These are phyloP conservation scores for Plasmodium billcollinsi DNA, from an alignment of 169 alveolate species.

Conservation along the genomic window DNA sequence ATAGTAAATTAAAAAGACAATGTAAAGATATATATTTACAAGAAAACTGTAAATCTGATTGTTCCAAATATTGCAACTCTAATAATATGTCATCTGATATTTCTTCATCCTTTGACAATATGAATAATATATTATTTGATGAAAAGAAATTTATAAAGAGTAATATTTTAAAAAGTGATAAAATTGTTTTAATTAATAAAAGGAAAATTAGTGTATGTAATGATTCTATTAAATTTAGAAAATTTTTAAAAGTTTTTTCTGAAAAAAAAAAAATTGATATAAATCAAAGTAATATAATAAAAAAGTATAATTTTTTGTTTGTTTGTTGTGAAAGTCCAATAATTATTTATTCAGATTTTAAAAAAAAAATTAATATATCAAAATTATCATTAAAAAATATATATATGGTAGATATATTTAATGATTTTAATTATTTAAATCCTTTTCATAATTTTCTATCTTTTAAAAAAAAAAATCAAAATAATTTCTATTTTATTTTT, in stretches of 20 bases:
- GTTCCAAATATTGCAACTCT: not conserved
- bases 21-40: constrained; percentile 13
- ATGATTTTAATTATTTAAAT: constrained; percentile 64
- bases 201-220: constrained; percentile 46
- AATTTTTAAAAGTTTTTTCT: constrained; percentile 18
- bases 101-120: constrained; percentile 16
- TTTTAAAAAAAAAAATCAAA: constrained; percentile 62
- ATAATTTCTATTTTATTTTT: constrained; percentile 57
- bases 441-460: constrained; percentile 62
- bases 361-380: constrained; percentile 46
- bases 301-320: constrained; percentile 52
- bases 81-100: constrained; percentile 7
- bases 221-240: constrained; percentile 31
- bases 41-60: constrained; percentile 14
- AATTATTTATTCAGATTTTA: constrained; percentile 46
- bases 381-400: constrained; percentile 67
- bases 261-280: constrained; percentile 58
- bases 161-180: constrained; percentile 30
- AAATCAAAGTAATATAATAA: constrained; percentile 20
- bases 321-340: constrained; percentile 65
- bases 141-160: constrained; percentile 55
- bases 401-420: constrained; percentile 52
- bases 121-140: constrained; percentile 59
- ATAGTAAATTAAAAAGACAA: constrained; percentile 19
- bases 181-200: constrained; percentile 25